Evolutionary conservation across 495 filamentous ascomycete species (phyloP).

Genomic region (Clohesyomyces aquaticus): DNA sequence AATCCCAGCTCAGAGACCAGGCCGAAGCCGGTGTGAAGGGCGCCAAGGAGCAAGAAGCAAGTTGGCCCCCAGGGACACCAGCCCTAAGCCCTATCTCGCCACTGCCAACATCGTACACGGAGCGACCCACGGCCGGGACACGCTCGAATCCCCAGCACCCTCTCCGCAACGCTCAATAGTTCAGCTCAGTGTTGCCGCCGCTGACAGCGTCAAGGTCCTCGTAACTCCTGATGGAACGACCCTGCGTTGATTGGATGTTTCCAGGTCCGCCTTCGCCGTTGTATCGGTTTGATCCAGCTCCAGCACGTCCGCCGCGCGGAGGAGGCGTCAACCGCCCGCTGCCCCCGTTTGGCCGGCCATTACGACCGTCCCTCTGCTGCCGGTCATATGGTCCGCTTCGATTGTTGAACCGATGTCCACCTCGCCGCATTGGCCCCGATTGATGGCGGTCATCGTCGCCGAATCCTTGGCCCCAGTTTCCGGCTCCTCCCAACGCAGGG

Average conservation of each 20-base stretch:
- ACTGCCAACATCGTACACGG: not conserved
- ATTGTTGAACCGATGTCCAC: slow-evolving; percentile 54
- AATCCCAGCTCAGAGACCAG: not conserved
- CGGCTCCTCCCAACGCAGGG: slow-evolving; percentile 42
- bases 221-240: slow-evolving; percentile 90
- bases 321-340: slow-evolving; percentile 49
- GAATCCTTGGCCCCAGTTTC: slow-evolving; percentile 26
- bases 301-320: slow-evolving; percentile 50
- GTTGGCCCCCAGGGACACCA: not conserved
- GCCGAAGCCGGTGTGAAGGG: not conserved
- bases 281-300: slow-evolving; percentile 45
- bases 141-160: not conserved
- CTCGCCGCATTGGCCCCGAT: slow-evolving; percentile 63
- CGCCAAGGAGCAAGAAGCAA: not conserved
- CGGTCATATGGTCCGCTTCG: slow-evolving; percentile 65
- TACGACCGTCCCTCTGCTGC: slow-evolving; percentile 46
- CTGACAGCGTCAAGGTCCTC: slow-evolving; percentile 88
- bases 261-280: slow-evolving; percentile 63
- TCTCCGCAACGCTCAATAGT: slow-evolving; percentile 54
- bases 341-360: slow-evolving; percentile 45
- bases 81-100: too few relatives aligned
- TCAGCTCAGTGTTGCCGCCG: slow-evolving; percentile 61
- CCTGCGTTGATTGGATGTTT: slow-evolving; percentile 80
- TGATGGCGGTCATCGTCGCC: slow-evolving; percentile 54
- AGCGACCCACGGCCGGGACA: not conserved